A percentile compares a stretch with the other conserved stretches of the same genome.
Evolutionary conservation across 2,329 filamentous ascomycete genomes (phyloP).

Genomic region (Aaosphaeria pasadenensis): DNA sequence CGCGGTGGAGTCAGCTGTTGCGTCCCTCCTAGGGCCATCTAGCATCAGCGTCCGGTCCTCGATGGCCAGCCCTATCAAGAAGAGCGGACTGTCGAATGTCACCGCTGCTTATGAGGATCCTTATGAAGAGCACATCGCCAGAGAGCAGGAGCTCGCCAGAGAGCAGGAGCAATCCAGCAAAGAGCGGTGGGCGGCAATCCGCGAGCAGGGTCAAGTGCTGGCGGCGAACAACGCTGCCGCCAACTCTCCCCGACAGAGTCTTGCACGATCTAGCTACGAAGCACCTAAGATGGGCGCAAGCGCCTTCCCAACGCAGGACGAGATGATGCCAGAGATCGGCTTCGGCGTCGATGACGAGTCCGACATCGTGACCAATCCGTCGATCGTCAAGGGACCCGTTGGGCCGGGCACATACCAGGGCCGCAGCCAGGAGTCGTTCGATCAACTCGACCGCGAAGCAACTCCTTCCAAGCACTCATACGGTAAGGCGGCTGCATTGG

Average conservation of each 20-base stretch:
- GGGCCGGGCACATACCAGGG: constrained; percentile 52
- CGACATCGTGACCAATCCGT: constrained; percentile 81
- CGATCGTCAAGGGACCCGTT: constrained; percentile 72
- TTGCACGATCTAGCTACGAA: constrained; percentile 46
- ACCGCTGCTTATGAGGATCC: constrained; percentile 44
- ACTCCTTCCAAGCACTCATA: constrained; percentile 22
- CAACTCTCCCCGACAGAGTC: constrained; percentile 55
- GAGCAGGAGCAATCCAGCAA: constrained; percentile 22
- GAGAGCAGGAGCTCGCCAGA: no score
- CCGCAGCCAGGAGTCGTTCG: constrained; percentile 30
- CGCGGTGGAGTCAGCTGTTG: constrained; percentile 84
- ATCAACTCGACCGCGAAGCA: constrained; percentile 28
- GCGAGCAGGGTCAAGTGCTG: constrained; percentile 40
- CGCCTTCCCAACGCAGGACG: constrained; percentile 61
- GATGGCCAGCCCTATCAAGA: constrained; percentile 20
- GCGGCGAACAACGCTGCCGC: constrained; percentile 26
- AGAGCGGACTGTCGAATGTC: constrained; percentile 11
- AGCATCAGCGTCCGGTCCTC: constrained; percentile 56
- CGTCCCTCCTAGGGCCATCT: constrained; percentile 83
- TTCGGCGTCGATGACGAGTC: constrained; percentile 57
- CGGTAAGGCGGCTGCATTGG: constrained; percentile 33
- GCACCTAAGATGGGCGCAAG: constrained; percentile 63
- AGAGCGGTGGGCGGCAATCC: constrained; percentile 38
- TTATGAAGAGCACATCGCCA: constrained; percentile 8
- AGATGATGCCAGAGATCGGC: constrained; percentile 75